A percentile compares a stretch with the other conserved stretches of the same genome.
These are phyloP conservation scores for Alternaria metachromatica DNA, from an alignment of 2,329 filamentous ascomycete genomes.

Conservation along the genomic window DNA sequence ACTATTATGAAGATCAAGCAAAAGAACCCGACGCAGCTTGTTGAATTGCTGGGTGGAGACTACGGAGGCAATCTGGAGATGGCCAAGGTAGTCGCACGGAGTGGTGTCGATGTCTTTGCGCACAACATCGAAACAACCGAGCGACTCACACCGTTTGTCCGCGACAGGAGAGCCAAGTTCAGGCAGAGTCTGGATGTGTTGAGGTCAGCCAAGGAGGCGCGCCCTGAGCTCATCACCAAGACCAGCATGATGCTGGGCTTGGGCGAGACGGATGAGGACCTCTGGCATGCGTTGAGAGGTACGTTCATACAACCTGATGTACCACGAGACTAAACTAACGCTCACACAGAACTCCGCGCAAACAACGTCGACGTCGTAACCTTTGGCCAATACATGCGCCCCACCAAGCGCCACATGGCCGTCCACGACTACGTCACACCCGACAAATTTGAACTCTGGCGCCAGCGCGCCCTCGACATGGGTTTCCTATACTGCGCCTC, in stretches of 20 bases:
- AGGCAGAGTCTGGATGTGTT: slow-evolving; percentile 82
- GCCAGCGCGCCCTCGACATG: slow-evolving; percentile 86
- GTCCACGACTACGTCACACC: slow-evolving; percentile 95
- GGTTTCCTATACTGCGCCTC: slow-evolving; percentile 97
- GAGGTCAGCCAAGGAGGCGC: slow-evolving; percentile 78
- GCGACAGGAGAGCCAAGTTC: slow-evolving; percentile 89
- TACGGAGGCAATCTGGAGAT: slow-evolving; percentile 85
- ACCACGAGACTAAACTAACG: slow-evolving; percentile 3
- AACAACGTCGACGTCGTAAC: slow-evolving; percentile 91
- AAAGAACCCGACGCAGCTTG: slow-evolving; percentile 72
- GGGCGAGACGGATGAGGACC: slow-evolving; percentile 87
- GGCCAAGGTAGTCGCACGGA: slow-evolving; percentile 82
- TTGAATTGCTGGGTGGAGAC: slow-evolving; percentile 87
- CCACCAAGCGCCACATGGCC: slow-evolving; percentile 96
- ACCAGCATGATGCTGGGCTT: slow-evolving; percentile 96
- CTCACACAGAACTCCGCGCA: slow-evolving; percentile 71
- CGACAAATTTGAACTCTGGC: slow-evolving; percentile 89
- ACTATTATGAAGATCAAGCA: slow-evolving; percentile 93
- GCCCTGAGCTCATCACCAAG: slow-evolving; percentile 89
- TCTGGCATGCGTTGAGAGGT: slow-evolving; percentile 79
- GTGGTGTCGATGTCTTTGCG: slow-evolving; percentile 93
- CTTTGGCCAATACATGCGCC: slow-evolving; percentile 99
- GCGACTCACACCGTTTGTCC: slow-evolving; percentile 84
- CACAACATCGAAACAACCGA: slow-evolving; percentile 98
- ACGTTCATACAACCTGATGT: slow-evolving; percentile 12